Percentiles rank a stretch among this genome's conserved stretches.
Evolutionary conservation across 345 rosid genomes (phyloP).

Genomic region (Pelargonium nanum): DNA sequence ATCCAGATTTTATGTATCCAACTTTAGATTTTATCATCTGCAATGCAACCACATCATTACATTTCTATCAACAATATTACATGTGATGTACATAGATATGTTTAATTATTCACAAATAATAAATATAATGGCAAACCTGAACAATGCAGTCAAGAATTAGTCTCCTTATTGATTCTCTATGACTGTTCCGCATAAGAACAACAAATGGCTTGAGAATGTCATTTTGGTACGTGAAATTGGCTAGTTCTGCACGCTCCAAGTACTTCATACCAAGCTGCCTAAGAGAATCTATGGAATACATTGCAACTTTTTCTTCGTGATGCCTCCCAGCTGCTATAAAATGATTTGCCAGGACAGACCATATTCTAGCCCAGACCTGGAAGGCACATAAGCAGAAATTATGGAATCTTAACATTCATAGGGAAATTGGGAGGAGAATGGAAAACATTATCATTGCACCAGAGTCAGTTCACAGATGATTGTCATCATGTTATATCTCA

Average conservation of each 20-base stretch:
- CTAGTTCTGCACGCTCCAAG: constrained; percentile 78
- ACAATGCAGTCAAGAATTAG: constrained; percentile 88
- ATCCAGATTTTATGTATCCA: constrained; percentile 86
- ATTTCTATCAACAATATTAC: constrained; percentile 1
- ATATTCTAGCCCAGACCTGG: constrained; percentile 94
- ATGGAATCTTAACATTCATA: constrained; percentile 2
- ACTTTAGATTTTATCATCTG: constrained; percentile 95
- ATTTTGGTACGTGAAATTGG: constrained; percentile 89
- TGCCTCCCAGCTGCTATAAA: constrained; percentile 91
- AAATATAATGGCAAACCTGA: constrained; percentile 36
- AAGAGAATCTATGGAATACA: constrained; percentile 92
- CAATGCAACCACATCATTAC: constrained; percentile 13
- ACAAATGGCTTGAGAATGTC: constrained; percentile 94
- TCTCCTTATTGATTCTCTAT: constrained; percentile 63
- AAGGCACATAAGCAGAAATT: constrained; percentile 12
- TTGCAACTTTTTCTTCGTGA: constrained; percentile 81
- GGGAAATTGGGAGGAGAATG: constrained; percentile 1
- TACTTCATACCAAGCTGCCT: constrained; percentile 93
- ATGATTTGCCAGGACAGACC: constrained; percentile 88
- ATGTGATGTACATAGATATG: neutral
- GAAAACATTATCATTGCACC: neutral
- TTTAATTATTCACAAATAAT: neutral
- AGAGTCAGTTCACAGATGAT: neutral
- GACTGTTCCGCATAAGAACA: constrained; percentile 80
- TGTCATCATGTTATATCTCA: neutral